Evolutionary conservation across 1,284 basidiomycete species (phyloP).

Genomic region (Apiotrichum porosum): DNA sequence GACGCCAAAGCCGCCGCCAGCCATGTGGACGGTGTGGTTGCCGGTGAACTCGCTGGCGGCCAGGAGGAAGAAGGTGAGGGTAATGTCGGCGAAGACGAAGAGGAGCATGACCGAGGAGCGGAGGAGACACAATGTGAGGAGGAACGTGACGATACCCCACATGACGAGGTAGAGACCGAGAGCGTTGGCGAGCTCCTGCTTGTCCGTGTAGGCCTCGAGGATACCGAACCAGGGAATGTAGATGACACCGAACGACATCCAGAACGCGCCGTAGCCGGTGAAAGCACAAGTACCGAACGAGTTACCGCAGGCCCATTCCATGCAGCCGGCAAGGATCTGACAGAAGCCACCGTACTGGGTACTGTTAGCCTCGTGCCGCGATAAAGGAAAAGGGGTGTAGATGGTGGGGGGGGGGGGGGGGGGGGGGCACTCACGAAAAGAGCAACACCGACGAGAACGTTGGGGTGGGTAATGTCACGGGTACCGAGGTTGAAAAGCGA

Average conservation of each 20-base stretch:
- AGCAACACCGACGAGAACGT: conserved; percentile 79
- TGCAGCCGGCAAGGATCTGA: conserved; percentile 57
- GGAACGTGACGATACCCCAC: conserved; percentile 34
- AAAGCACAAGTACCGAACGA: conserved; percentile 64
- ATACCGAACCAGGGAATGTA: conserved; percentile 53
- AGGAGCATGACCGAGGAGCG: conserved; percentile 12
- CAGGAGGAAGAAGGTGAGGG: conserved; percentile 53
- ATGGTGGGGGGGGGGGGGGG: too few relatives aligned
- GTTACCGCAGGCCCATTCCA: conserved; percentile 66
- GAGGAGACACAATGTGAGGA: conserved; percentile 4
- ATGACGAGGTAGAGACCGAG: conserved; percentile 50
- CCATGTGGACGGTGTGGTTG: conserved; percentile 50
- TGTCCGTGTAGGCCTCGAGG: conserved; percentile 37
- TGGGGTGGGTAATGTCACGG: conserved; percentile 53
- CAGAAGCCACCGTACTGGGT: conserved; percentile 65
- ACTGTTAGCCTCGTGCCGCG: too few relatives aligned
- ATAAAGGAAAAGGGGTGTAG: too few relatives aligned
- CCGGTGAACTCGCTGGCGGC: conserved; percentile 39
- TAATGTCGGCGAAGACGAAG: conserved; percentile 66
- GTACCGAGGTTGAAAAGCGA: conserved; percentile 49
- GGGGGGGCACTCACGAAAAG: conserved; percentile 54
- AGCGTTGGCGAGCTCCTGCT: conserved; percentile 51
- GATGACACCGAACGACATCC: conserved; percentile 44
- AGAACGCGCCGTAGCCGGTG: conserved; percentile 68
- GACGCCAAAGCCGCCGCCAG: conserved; percentile 67